phyloP scores from a whole-genome alignment of 139 green algal species.

The Desmodesmus armatus region DNA sequence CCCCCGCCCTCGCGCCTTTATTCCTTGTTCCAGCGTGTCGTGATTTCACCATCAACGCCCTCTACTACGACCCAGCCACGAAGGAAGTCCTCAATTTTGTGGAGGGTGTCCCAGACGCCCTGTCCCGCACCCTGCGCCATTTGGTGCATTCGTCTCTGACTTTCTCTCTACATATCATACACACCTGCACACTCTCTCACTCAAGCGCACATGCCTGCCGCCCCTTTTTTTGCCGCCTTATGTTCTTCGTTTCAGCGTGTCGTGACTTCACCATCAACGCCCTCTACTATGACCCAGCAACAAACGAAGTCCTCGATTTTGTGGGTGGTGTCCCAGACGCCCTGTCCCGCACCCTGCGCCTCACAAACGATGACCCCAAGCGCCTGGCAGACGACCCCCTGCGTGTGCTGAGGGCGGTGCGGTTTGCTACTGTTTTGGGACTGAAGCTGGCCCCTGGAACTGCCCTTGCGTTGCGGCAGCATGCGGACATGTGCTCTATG shows the following conservation, averaged over 20 bases:
- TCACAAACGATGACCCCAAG: neutral
- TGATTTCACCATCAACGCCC: conserved; percentile 70
- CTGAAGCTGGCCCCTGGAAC: conserved; percentile 40
- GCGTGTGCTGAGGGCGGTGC: conserved; percentile 85
- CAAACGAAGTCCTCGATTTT: conserved; percentile 59
- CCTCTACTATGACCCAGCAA: conserved; percentile 58
- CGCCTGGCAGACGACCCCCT: conserved; percentile 78
- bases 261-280: conserved; percentile 72
- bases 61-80: conserved; percentile 55
- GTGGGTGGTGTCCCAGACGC: conserved; percentile 56
- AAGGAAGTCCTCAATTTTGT: conserved; percentile 63
- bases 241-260: conserved; percentile 24
- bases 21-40: conserved; percentile 51
- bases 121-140: conserved; percentile 5
- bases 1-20: no score
- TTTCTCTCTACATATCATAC: neutral
- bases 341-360: conserved; percentile 3
- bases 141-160: neutral
- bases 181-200: no score
- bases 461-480: neutral
- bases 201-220: neutral
- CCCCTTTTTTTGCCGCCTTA: neutral
- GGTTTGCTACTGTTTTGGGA: conserved; percentile 50
- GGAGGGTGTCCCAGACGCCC: conserved; percentile 51
- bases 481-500: conserved; percentile 30